Percentiles rank a stretch among this genome's conserved stretches.
Conservation (phyloP, 257 asterid species). For the Petrea volubilis region DNA sequence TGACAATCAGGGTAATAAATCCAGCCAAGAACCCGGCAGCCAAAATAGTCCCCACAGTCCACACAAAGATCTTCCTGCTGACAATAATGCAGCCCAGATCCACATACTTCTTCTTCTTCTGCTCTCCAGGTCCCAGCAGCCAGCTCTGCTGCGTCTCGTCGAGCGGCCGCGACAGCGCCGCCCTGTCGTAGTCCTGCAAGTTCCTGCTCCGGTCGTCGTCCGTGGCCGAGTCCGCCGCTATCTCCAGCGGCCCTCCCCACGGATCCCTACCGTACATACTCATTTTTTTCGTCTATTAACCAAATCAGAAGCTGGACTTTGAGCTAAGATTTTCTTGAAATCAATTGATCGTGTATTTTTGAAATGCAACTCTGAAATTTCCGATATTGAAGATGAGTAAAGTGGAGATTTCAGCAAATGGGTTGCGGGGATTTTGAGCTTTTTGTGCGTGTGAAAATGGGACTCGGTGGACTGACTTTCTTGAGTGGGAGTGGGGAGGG, state of each 20-base stretch:
- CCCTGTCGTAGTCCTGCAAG: constrained; percentile 81
- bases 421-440: not conserved
- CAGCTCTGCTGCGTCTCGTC: constrained; percentile 99
- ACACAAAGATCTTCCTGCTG: constrained; percentile 81
- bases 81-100: constrained; percentile 96
- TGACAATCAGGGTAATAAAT: constrained; percentile 75
- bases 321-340: constrained; percentile 8
- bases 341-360: constrained; percentile 12
- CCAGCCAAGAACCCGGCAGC: constrained; percentile 80
- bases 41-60: constrained; percentile 77
- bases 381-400: not conserved
- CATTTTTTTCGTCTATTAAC: not conserved
- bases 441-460: constrained; percentile 10
- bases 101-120: constrained; percentile 96
- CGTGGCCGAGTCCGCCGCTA: constrained; percentile 93
- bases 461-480: constrained; percentile 21
- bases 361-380: not conserved
- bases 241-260: constrained; percentile 98
- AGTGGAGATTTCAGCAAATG: constrained; percentile 17
- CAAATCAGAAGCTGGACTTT: not conserved
- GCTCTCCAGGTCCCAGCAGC: constrained; percentile 93
- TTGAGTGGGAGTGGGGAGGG: not conserved
- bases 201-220: constrained; percentile 96
- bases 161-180: constrained; percentile 86
- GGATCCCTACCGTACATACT: constrained; percentile 96